phyloP scores from a whole-genome alignment of 495 filamentous ascomycete genomes.

The Penicillium goetzii region DNA sequence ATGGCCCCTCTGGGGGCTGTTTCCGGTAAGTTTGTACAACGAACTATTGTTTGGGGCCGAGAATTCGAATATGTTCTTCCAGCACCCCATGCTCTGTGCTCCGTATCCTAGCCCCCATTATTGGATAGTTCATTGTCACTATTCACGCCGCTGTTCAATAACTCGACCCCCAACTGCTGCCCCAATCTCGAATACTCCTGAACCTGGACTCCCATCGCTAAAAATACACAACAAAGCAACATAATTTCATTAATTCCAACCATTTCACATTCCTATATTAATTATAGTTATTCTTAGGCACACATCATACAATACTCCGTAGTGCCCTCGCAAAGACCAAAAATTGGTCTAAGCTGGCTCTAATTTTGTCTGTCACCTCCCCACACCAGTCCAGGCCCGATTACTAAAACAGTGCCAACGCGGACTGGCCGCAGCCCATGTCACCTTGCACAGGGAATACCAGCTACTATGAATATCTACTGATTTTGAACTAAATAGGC shows the following conservation, averaged over 20 bases:
- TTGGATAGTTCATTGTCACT: not conserved
- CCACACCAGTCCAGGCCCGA: not conserved
- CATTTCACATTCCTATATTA: not conserved
- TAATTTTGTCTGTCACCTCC: not conserved
- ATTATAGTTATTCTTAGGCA: not conserved
- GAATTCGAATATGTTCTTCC: not conserved
- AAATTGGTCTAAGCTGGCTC: conserved; percentile 1
- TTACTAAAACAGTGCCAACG: not conserved
- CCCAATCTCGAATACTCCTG: not conserved
- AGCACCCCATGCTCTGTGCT: not conserved
- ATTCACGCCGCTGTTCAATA: not conserved
- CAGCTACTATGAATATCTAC: not conserved
- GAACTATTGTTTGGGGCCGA: not conserved
- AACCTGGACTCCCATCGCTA: not conserved
- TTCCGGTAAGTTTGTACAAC: not conserved
- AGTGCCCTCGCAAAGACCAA: not conserved
- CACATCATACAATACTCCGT: conserved; percentile 6
- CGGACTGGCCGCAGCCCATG: not conserved
- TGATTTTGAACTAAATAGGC: not conserved
- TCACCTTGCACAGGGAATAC: not conserved
- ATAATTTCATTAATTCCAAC: not conserved
- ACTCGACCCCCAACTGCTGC: not conserved
- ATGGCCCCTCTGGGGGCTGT: not conserved
- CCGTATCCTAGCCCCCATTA: not conserved
- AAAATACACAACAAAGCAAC: not conserved